Percentiles rank a stretch among this genome's conserved stretches.
These are phyloP conservation scores for Gracilaria vermiculophylla DNA, from an alignment of 23 red algal species.

Conservation along the genomic window DNA sequence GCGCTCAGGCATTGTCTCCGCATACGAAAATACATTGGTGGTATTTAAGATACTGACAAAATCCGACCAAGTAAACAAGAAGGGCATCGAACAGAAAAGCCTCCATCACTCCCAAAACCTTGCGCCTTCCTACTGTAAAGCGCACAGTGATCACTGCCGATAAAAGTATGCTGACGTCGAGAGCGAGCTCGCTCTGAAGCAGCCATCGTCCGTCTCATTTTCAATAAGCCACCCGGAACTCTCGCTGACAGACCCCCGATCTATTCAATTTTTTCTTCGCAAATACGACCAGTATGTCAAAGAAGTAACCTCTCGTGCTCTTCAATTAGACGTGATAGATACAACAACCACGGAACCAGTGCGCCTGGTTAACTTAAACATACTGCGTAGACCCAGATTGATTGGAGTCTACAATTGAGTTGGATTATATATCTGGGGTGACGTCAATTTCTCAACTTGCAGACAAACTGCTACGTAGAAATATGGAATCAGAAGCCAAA, in stretches of 20 bases:
- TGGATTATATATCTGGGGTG: background rate
- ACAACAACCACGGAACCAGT: background rate
- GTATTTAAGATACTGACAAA: no score
- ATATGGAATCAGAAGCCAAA: slow-evolving; percentile 5
- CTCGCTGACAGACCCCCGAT: background rate
- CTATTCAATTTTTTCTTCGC: slow-evolving; percentile 12
- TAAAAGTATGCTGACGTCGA: background rate
- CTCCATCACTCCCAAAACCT: no score
- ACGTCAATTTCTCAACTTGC: background rate
- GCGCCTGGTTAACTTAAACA: background rate
- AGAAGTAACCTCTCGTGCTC: background rate
- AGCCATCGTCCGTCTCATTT: background rate
- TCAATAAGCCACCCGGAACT: slow-evolving; percentile 17
- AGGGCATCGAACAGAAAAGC: no score
- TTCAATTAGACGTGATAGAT: background rate
- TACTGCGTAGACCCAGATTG: slow-evolving; percentile 11
- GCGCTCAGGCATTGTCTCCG: no score
- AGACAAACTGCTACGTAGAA: background rate
- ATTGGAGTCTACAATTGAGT: slow-evolving; percentile 4
- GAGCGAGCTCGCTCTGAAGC: background rate
- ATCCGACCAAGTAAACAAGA: no score
- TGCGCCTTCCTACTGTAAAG: no score
- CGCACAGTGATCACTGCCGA: no score
- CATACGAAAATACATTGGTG: no score
- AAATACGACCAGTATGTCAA: slow-evolving; percentile 1